Conservation (phyloP, 805 yeast genomes). For the Starmerella sirachaensis region DNA sequence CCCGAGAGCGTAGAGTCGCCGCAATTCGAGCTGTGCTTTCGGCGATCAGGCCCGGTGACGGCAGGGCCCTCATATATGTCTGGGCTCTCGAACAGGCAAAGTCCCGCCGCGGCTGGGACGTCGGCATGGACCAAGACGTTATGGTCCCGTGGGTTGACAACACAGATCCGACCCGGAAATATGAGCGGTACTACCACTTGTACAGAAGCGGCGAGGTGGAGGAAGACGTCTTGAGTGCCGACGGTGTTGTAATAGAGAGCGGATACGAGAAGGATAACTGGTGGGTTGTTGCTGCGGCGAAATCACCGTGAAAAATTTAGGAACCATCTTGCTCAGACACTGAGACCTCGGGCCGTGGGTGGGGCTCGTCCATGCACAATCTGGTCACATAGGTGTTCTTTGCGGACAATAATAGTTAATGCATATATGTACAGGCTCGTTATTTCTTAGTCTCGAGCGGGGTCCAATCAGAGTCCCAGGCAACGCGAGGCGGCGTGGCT, state of each 20-base stretch:
- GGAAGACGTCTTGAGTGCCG: slow-evolving; percentile 57
- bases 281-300: slow-evolving; percentile 53
- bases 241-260: slow-evolving; percentile 48
- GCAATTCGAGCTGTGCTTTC: slow-evolving; percentile 63
- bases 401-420: too few relatives aligned
- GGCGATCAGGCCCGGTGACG: slow-evolving; percentile 41
- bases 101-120: slow-evolving; percentile 81
- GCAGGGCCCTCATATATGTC: slow-evolving; percentile 71
- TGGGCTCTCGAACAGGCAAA: slow-evolving; percentile 93
- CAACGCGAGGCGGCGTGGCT: slow-evolving; percentile 68
- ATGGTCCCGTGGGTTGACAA: slow-evolving; percentile 90
- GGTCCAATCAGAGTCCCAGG: slow-evolving; percentile 49
- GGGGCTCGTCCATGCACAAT: too few relatives aligned
- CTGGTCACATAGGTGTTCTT: too few relatives aligned
- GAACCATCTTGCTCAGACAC: too few relatives aligned
- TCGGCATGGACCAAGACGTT: slow-evolving; percentile 86
- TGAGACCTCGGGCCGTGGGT: too few relatives aligned
- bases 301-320: too few relatives aligned
- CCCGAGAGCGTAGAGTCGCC: slow-evolving; percentile 59
- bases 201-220: slow-evolving; percentile 75
- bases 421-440: slow-evolving; percentile 1
- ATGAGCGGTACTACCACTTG: slow-evolving; percentile 78
- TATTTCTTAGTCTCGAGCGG: slow-evolving; percentile 6
- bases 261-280: slow-evolving; percentile 95
- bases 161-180: slow-evolving; percentile 38